These are phyloP conservation scores for Hymenoscyphus infarciens DNA, from an alignment of 2,329 filamentous ascomycete species.

Conservation along the genomic window DNA sequence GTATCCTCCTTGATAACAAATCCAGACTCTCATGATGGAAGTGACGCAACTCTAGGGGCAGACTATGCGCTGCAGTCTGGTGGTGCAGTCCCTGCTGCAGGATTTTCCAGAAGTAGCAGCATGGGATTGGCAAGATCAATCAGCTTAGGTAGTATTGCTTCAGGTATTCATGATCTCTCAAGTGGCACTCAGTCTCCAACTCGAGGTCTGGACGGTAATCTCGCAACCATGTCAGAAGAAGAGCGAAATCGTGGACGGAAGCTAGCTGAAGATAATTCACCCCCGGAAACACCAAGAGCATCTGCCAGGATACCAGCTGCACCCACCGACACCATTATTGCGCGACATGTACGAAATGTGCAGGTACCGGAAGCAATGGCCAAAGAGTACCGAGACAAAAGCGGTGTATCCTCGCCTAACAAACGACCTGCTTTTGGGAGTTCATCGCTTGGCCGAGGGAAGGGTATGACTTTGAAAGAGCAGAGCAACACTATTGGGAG, in stretches of 20 bases:
- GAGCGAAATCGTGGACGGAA: constrained; percentile 44
- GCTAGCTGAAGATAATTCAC: constrained; percentile 44
- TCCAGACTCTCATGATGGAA: constrained; percentile 53
- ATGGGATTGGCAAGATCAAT: constrained; percentile 69
- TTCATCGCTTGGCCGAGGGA: constrained; percentile 53
- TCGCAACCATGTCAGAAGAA: constrained; percentile 60
- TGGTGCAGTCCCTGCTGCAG: constrained; percentile 61
- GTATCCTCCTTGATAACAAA: constrained; percentile 57
- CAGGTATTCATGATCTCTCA: constrained; percentile 58
- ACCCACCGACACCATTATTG: constrained; percentile 83
- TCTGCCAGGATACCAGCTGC: constrained; percentile 51
- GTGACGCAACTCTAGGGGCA: constrained; percentile 65
- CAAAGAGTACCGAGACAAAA: constrained; percentile 77
- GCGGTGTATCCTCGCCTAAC: constrained; percentile 57
- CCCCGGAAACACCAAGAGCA: constrained; percentile 69
- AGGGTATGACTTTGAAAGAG: constrained; percentile 86
- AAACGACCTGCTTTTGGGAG: constrained; percentile 49
- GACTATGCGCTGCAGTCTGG: constrained; percentile 83
- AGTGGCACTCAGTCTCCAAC: constrained; percentile 29
- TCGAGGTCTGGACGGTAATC: constrained; percentile 42
- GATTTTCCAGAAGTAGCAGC: constrained; percentile 45
- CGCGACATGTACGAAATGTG: constrained; percentile 83
- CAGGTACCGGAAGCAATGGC: constrained; percentile 87
- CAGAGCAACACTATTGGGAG: constrained; percentile 97
- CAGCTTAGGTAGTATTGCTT: constrained; percentile 87